Evolutionary conservation across 1,284 basidiomycete species (phyloP).

Genomic region (Rhodotorula sp.): DNA sequence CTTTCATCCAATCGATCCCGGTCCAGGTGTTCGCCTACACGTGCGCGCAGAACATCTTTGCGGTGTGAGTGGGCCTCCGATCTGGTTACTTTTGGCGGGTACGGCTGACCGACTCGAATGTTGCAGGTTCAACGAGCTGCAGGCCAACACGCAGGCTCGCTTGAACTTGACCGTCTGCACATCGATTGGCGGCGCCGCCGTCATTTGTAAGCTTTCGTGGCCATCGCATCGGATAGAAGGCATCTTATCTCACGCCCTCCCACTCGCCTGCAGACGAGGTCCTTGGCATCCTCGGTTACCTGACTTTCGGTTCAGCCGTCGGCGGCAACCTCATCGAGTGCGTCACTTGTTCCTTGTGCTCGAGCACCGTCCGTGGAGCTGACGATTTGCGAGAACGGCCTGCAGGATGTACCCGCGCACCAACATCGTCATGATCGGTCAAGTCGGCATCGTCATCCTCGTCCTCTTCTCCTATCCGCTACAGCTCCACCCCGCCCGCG

Average conservation of each 20-base stretch:
- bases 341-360: not conserved
- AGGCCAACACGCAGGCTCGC: slow-evolving; percentile 69
- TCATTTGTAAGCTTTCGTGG: slow-evolving; percentile 40
- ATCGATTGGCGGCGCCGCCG: slow-evolving; percentile 66
- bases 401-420: slow-evolving; percentile 72
- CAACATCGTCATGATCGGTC: slow-evolving; percentile 86
- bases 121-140: slow-evolving; percentile 90
- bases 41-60: slow-evolving; percentile 50
- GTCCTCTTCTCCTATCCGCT: slow-evolving; percentile 83
- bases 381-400: not conserved
- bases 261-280: slow-evolving; percentile 69
- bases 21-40: slow-evolving; percentile 69
- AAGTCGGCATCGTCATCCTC: slow-evolving; percentile 86
- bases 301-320: slow-evolving; percentile 91
- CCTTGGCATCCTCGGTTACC: slow-evolving; percentile 82
- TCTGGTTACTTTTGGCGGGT: too few relatives aligned
- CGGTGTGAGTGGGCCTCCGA: too few relatives aligned
- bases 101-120: not conserved
- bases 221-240: too few relatives aligned
- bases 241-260: slow-evolving; percentile 53
- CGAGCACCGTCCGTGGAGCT: not conserved
- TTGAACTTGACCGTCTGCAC: slow-evolving; percentile 85
- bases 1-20: slow-evolving; percentile 81
- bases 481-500: slow-evolving; percentile 90
- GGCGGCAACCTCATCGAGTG: slow-evolving; percentile 81